These are phyloP conservation scores for Blastobotrys mokoenaii DNA, from an alignment of 805 yeast genomes.

Conservation along the genomic window DNA sequence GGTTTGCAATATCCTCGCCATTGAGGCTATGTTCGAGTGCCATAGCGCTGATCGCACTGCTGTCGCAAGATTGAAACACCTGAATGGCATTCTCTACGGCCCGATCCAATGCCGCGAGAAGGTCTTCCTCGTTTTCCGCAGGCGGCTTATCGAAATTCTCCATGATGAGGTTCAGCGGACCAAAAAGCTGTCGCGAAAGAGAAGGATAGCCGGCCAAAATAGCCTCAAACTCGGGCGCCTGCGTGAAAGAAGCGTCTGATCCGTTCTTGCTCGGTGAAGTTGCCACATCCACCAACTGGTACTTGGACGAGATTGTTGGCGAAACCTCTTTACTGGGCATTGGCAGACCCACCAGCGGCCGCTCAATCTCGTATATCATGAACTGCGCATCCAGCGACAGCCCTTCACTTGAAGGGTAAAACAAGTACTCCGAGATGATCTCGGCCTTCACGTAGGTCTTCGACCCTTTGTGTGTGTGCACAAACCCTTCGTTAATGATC, in stretches of 20 bases:
- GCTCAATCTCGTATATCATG: constrained; percentile 50
- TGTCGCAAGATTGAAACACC: constrained; percentile 29
- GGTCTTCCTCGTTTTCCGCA: constrained; percentile 24
- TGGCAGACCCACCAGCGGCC: constrained; percentile 42
- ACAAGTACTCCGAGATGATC: constrained; percentile 39
- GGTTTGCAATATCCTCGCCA: constrained; percentile 34
- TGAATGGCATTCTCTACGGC: constrained; percentile 28
- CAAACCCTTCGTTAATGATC: constrained; percentile 43
- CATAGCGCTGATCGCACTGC: constrained; percentile 18
- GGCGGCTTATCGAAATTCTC: constrained; percentile 31
- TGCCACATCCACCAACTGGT: constrained; percentile 3
- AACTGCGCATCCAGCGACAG: constrained; percentile 49
- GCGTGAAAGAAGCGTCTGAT: background rate
- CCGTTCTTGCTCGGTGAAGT: background rate
- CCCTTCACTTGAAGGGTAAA: constrained; percentile 50
- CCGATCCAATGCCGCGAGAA: constrained; percentile 25
- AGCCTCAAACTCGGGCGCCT: constrained; percentile 26
- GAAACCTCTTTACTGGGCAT: constrained; percentile 15
- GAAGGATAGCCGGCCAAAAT: constrained; percentile 34
- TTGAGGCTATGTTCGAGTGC: constrained; percentile 20
- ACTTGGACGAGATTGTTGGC: constrained; percentile 11
- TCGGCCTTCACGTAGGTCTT: constrained; percentile 35
- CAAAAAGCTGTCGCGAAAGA: constrained; percentile 32
- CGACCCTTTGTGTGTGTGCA: constrained; percentile 55
- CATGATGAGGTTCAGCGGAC: constrained; percentile 33